Evolutionary conservation across 441 rosid species (phyloP).

Genomic region (Erysimum pusillum): DNA sequence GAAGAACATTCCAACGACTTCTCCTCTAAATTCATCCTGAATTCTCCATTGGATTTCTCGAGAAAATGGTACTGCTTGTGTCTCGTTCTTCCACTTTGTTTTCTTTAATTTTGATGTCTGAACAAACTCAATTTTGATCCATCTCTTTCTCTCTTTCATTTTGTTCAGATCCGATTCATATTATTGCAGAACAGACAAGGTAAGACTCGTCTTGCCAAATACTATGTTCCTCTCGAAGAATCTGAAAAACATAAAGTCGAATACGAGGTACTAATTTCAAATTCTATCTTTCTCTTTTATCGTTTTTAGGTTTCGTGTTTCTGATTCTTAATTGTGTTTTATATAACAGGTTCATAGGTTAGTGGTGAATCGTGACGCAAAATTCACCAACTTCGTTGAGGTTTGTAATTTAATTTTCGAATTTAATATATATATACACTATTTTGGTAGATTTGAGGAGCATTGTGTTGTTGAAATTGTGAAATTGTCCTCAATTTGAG

Average conservation of each 20-base stretch:
- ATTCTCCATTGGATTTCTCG: slow-evolving; percentile 4
- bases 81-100: not conserved
- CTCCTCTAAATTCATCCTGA: slow-evolving; percentile 1
- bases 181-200: slow-evolving; percentile 98
- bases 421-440: not conserved
- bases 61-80: slow-evolving; percentile 29
- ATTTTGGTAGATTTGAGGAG: not conserved
- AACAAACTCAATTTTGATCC: slow-evolving; percentile 19
- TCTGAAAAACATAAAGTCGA: slow-evolving; percentile 99
- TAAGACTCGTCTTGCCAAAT: slow-evolving; percentile 98
- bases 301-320: not conserved
- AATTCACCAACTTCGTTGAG: slow-evolving; percentile 97
- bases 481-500: not conserved
- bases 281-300: not conserved
- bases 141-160: not conserved
- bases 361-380: slow-evolving; percentile 95
- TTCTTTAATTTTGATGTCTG: not conserved
- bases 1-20: not conserved
- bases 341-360: slow-evolving; percentile 83
- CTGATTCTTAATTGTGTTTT: not conserved
- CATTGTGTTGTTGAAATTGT: not conserved
- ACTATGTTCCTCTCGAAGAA: slow-evolving; percentile 97
- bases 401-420: slow-evolving; percentile 45
- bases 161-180: slow-evolving; percentile 93
- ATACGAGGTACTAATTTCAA: slow-evolving; percentile 72